Percentiles rank a stretch among this genome's conserved stretches.
These are phyloP conservation scores for Sutorius australiensis DNA, from an alignment of 768 basidiomycete species.

Conservation along the genomic window DNA sequence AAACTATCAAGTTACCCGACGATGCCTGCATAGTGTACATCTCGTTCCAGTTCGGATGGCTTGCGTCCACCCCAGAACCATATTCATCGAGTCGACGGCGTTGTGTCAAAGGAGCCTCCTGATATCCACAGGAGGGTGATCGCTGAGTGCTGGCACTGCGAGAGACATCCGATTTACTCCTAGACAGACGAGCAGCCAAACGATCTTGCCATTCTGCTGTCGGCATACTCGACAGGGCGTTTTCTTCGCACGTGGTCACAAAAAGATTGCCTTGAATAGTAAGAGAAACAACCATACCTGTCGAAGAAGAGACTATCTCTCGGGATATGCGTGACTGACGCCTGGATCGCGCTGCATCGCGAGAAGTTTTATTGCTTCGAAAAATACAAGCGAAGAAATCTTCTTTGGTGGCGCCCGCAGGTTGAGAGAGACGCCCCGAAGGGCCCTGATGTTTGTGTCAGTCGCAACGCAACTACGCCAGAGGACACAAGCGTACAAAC, in stretches of 20 bases:
- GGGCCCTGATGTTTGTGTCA: constrained; percentile 50
- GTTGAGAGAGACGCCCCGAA: constrained; percentile 58
- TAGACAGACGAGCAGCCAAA: constrained; percentile 53
- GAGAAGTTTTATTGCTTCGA: constrained; percentile 49
- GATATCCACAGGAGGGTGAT: constrained; percentile 26
- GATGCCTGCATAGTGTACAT: constrained; percentile 56
- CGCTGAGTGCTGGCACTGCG: constrained; percentile 5
- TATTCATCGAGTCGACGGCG: constrained; percentile 42
- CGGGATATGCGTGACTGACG: constrained; percentile 74
- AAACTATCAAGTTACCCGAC: constrained; percentile 25
- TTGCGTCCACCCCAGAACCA: constrained; percentile 3
- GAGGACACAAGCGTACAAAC: constrained; percentile 48
- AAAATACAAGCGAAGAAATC: constrained; percentile 76
- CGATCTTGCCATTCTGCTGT: constrained; percentile 79
- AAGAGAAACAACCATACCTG: constrained; percentile 36
- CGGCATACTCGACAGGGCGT: constrained; percentile 57
- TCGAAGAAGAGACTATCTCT: constrained; percentile 73
- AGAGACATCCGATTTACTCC: constrained; percentile 13
- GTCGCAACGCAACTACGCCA: neutral
- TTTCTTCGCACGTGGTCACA: constrained; percentile 38
- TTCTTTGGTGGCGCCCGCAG: constrained; percentile 64
- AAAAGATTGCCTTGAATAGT: neutral
- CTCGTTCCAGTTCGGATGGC: constrained; percentile 49
- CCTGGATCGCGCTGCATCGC: constrained; percentile 58
- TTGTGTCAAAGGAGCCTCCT: constrained; percentile 39